These are phyloP conservation scores for Blastocystis sp. DNA, from an alignment of 352 stramenopile genomes.

Conservation along the genomic window DNA sequence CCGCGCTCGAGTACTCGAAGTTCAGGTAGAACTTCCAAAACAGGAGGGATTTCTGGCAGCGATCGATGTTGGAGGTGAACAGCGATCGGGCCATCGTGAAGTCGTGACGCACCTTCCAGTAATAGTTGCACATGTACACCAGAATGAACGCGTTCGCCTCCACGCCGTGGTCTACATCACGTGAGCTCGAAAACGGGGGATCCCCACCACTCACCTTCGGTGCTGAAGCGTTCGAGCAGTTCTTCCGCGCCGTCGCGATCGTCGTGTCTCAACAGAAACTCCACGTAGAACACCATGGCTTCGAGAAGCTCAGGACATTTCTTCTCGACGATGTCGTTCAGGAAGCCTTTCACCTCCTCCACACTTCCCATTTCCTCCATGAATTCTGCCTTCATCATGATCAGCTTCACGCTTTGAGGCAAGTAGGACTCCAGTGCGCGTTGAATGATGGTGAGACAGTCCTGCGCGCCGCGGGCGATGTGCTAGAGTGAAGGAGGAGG, in stretches of 20 bases:
- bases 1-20: constrained; percentile 30
- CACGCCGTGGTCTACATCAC: constrained; percentile 9
- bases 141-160: constrained; percentile 53
- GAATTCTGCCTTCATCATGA: constrained; percentile 50
- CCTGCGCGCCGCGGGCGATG: constrained; percentile 21
- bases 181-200: not conserved
- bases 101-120: constrained; percentile 63
- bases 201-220: constrained; percentile 6
- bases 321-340: constrained; percentile 15
- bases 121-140: constrained; percentile 62
- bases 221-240: constrained; percentile 29
- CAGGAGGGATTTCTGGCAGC: constrained; percentile 34
- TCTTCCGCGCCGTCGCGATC: constrained; percentile 61
- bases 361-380: constrained; percentile 30
- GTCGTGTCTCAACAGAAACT: constrained; percentile 40
- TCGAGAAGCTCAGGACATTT: constrained; percentile 40
- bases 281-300: constrained; percentile 46
- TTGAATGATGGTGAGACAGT: constrained; percentile 26
- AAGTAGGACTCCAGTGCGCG: constrained; percentile 25
- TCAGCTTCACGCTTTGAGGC: constrained; percentile 23
- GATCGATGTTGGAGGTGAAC: constrained; percentile 32
- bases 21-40: constrained; percentile 69
- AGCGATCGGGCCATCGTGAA: constrained; percentile 19
- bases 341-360: not conserved
- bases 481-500: not conserved